phyloP scores from a whole-genome alignment of 2,329 filamentous ascomycete species.

The Acarospora socialis region DNA sequence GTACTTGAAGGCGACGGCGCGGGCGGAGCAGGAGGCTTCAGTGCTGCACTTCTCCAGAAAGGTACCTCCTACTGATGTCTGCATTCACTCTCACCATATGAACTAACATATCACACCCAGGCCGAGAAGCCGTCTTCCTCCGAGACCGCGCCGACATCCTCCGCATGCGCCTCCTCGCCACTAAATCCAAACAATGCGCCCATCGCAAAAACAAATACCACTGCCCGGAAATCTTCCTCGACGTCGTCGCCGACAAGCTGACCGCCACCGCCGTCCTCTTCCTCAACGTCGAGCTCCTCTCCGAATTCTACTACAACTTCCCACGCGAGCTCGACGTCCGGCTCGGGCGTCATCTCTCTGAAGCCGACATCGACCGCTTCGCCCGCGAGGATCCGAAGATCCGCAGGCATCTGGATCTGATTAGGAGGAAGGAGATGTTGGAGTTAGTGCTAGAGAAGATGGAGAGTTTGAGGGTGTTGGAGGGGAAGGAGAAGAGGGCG shows the following conservation, averaged over 20 bases:
- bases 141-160: conserved; percentile 82
- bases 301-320: conserved; percentile 97
- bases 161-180: conserved; percentile 73
- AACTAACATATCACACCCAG: conserved; percentile 30
- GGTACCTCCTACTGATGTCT: conserved; percentile 39
- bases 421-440: conserved; percentile 78
- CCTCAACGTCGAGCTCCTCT: conserved; percentile 89
- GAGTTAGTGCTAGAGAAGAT: conserved; percentile 93
- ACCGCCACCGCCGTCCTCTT: conserved; percentile 92
- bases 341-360: conserved; percentile 64
- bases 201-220: conserved; percentile 81
- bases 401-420: conserved; percentile 76
- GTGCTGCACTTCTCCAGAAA: conserved; percentile 65
- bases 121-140: conserved; percentile 85
- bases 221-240: conserved; percentile 95
- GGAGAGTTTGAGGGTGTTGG: conserved; percentile 73
- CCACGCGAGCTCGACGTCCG: conserved; percentile 79
- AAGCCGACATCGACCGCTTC: conserved; percentile 74
- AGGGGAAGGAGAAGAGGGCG: conserved; percentile 53
- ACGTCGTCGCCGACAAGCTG: conserved; percentile 88
- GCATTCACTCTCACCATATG: neutral
- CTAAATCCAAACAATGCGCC: conserved; percentile 82
- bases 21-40: conserved; percentile 87
- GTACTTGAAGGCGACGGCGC: conserved; percentile 68
- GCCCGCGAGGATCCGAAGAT: conserved; percentile 89